These are phyloP conservation scores for Aspergillus novoparasiticus DNA, from an alignment of 2,329 filamentous ascomycete species.

Conservation along the genomic window DNA sequence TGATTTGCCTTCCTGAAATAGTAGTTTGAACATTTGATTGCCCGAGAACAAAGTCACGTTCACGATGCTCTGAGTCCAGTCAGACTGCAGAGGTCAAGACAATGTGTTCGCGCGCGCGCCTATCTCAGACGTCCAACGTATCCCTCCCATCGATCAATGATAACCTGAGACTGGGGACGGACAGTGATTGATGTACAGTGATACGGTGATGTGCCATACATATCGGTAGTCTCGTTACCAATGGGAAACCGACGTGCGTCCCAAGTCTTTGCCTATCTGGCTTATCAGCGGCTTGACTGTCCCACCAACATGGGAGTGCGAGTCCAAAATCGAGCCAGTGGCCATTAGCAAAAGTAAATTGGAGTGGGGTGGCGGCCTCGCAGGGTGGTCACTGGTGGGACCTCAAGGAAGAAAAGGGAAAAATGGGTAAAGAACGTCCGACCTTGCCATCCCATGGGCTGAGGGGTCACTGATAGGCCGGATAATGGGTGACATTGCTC, in stretches of 20 bases:
- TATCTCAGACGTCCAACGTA: not conserved
- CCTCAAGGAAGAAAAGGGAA: constrained; percentile 1
- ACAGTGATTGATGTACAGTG: not conserved
- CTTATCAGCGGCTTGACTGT: constrained; percentile 23
- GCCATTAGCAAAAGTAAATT: constrained; percentile 10
- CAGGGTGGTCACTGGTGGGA: not conserved
- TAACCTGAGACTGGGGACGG: not conserved
- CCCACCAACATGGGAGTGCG: constrained; percentile 18
- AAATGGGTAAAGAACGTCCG: not conserved
- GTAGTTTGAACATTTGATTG: constrained; percentile 5
- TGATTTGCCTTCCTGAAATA: constrained; percentile 12
- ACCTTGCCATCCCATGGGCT: constrained; percentile 7
- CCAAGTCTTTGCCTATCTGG: constrained; percentile 15
- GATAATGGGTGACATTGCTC: constrained; percentile 8
- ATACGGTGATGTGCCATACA: constrained; percentile 15
- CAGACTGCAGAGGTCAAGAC: not conserved
- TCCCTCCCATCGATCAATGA: constrained; percentile 7
- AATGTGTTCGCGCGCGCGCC: constrained; percentile 6
- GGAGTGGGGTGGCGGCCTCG: constrained; percentile 13
- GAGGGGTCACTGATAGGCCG: constrained; percentile 12
- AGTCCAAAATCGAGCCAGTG: constrained; percentile 18
- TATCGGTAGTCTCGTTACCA: constrained; percentile 17
- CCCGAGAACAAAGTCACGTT: not conserved
- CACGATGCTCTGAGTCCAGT: not conserved
- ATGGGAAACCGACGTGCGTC: constrained; percentile 10